Conservation (phyloP, 805 yeast species). For the Metschnikowia continentalis region DNA sequence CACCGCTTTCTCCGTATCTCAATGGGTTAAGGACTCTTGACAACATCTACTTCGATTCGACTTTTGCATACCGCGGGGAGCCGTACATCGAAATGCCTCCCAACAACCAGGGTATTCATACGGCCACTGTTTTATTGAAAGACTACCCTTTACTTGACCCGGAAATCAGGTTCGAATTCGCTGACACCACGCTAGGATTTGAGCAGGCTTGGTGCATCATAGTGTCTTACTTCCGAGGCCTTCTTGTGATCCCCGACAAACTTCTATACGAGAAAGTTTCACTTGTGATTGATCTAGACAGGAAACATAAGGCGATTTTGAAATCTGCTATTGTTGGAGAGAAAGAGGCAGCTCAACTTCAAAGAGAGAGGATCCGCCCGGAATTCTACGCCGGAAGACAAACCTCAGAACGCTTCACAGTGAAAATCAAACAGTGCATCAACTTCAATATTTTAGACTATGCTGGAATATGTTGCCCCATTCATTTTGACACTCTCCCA, state of each 20-base stretch:
- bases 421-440: constrained; percentile 34
- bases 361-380: not conserved
- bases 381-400: constrained; percentile 8
- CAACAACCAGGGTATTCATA: constrained; percentile 39
- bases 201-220: constrained; percentile 50
- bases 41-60: constrained; percentile 51
- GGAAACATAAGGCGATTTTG: constrained; percentile 3
- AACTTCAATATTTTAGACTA: constrained; percentile 34
- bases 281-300: constrained; percentile 9
- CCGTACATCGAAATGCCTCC: constrained; percentile 44
- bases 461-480: constrained; percentile 27
- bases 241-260: constrained; percentile 3
- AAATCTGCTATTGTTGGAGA: not conserved
- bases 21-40: constrained; percentile 32
- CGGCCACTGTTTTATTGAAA: constrained; percentile 29
- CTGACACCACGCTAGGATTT: constrained; percentile 44
- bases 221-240: constrained; percentile 20
- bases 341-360: not conserved
- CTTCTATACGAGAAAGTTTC: not conserved
- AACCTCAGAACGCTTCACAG: constrained; percentile 9
- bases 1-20: constrained; percentile 40
- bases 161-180: constrained; percentile 38
- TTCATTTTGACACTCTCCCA: constrained; percentile 16
- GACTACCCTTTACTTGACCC: constrained; percentile 40
- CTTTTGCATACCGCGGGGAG: constrained; percentile 47